Evolutionary conservation across 441 rosid genomes (phyloP), one percentile per base, ranked within the genome.

Genomic region (Croton setiger): DNA sequence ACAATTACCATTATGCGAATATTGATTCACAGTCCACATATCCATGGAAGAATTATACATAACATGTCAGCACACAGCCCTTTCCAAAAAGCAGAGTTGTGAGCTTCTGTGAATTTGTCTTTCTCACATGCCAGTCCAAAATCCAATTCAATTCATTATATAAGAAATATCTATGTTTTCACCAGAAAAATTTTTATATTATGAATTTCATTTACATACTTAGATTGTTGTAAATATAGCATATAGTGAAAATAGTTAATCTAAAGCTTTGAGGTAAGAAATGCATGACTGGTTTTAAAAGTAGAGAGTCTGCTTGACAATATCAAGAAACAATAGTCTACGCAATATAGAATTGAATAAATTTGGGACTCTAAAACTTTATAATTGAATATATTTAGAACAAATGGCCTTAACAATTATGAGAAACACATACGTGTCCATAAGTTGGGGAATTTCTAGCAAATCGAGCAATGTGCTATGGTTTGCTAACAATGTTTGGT

Each of bases 381-480:
- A n/a, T 5, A 13, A 67, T 33, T 12, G 62, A 61, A 60, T 51
- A 62, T 53, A 48, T 52, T 27, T 31, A 49, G 33, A 60, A 62
- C 31, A 63, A 70, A 44, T 48, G 48, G 60, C 31, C 36, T 58
- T 56, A n/a, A 64, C 15, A 59, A 62, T 13, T 51, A 67, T 33
- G 27, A 33, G 48, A 77, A 76, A 63, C 69, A 81, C 95, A 58
- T 82, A 94, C 98, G 99, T 94, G 81, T 92, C 99, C 99, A 94
- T 94, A 68, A 92, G 99, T 81, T 92, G 99, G 74, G 98, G 99
- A 71, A 94, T 94, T 83, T 92, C 98, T 64, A 94, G 99, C 85
- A 94, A 86, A 79, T 92, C 99, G 44, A 94, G 98, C 81, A 92
- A 82, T 80, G 90, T 86, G 74, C 96, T 85, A 69, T 92, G 99